Base-by-base conservation (phyloP, 352 stramenopile species). In the Peronospora tabacina region DNA sequence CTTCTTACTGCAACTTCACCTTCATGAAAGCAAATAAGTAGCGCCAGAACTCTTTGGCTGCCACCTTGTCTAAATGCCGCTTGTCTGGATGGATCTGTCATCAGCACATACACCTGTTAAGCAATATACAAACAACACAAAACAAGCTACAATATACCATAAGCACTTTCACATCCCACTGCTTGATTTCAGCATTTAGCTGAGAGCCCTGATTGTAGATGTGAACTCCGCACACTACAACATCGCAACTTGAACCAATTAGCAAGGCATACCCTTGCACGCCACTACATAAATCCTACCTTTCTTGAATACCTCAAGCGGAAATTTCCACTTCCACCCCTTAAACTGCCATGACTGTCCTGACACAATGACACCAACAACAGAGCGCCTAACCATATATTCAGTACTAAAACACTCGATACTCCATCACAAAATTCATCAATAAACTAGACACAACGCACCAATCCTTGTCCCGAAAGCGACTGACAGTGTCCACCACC, bases 291-390 rank as follows among this genome's bases (percentile, higher is more conserved):
- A 19, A 33, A 11, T 40, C 22, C 19, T 53, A 94, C 85, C 82
- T 74, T 92, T 85, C 68, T 96, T 92, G 61, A 96, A 96, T 5
- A 95, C 68, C 51, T 94, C 82, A 3, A 96, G 66, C 12, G 87
- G 87, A 56, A 95, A 93, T 39, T 91, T 88, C 75, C 80, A 95
- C 65, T 95, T 90, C 87, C 87, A 96, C 10, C 85, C 87, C 72
- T 95, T 95, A 53, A 96, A 96, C 67, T 96, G 87, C 87, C 87
- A 96, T 36, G 75, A 68, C 43, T 93, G 81, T 2, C 87, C 87
- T 9, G 83, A 92, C 7, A 87, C 87, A 50, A 96, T 87, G 29
- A 96, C 87, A 6, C 69, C 87, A 8, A 96, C 86, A 41, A 95
- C 83, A 19, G 77, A 82, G 40, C 83, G 80, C 87, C 87, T 94